A percentile compares a stretch with the other conserved stretches of the same genome.
Conservation (phyloP, 345 rosid species). For the Aquilaria malaccensis region DNA sequence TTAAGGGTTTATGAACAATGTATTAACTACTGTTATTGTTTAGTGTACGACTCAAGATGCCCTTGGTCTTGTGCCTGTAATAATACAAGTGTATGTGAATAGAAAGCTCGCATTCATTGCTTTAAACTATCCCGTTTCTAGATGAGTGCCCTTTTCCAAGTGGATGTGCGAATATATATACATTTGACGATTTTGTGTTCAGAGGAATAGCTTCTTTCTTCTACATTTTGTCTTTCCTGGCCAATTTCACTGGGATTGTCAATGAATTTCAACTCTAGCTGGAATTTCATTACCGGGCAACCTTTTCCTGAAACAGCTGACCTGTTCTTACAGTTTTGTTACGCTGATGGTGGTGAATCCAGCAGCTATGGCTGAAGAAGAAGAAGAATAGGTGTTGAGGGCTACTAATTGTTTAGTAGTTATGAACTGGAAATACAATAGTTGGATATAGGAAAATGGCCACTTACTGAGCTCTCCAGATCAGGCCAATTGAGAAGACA, state of each 20-base stretch:
- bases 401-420: conserved; percentile 7
- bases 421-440: conserved; percentile 23
- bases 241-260: conserved; percentile 13
- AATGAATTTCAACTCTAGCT: conserved; percentile 1
- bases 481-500: conserved; percentile 39
- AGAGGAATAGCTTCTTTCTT: conserved; percentile 13
- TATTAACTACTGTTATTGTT: too few relatives aligned
- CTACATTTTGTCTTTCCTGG: conserved; percentile 12
- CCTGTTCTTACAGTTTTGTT: conserved; percentile 14
- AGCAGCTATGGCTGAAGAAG: conserved; percentile 15
- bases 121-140: too few relatives aligned
- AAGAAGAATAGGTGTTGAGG: conserved; percentile 19
- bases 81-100: too few relatives aligned
- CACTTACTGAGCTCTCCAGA: conserved; percentile 33
- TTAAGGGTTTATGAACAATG: too few relatives aligned
- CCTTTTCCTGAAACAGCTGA: conserved; percentile 19
- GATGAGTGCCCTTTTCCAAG: too few relatives aligned
- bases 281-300: conserved; percentile 7
- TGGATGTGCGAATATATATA: conserved; percentile 5
- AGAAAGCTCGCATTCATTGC: too few relatives aligned
- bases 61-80: too few relatives aligned
- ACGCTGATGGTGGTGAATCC: conserved; percentile 12
- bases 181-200: conserved; percentile 18
- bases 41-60: too few relatives aligned
- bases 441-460: conserved; percentile 20